Evolutionary conservation across 768 basidiomycete genomes (phyloP).

Genomic region (Termitomyces sp.): DNA sequence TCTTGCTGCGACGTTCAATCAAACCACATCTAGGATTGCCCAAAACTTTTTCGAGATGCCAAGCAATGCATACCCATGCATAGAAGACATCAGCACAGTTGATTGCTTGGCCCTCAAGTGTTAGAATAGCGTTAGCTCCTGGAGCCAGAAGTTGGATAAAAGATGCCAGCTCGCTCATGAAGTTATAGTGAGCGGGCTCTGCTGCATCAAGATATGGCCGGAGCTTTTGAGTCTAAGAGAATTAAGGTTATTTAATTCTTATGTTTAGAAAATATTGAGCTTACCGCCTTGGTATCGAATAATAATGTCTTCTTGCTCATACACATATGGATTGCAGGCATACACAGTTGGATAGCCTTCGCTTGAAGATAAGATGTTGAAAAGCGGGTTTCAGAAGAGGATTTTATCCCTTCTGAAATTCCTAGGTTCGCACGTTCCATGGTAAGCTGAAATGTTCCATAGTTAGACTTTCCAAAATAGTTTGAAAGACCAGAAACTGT

Average conservation of each 20-base stretch:
- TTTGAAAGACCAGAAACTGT: background rate
- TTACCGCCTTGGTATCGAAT: background rate
- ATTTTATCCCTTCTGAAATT: background rate
- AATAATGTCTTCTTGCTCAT: background rate
- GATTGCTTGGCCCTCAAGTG: slow-evolving; percentile 23
- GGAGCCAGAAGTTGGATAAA: background rate
- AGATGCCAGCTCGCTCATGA: background rate
- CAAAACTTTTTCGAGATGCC: background rate
- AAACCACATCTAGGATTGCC: too few relatives aligned
- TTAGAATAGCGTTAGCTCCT: slow-evolving; percentile 19
- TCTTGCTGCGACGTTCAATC: too few relatives aligned
- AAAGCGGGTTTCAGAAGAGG: background rate
- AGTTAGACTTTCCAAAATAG: background rate
- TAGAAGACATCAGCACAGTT: slow-evolving; percentile 7
- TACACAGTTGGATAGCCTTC: background rate
- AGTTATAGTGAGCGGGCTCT: background rate
- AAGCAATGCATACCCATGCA: background rate
- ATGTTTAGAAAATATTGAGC: background rate
- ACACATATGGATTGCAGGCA: background rate
- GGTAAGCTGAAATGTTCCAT: background rate
- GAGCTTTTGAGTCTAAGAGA: background rate
- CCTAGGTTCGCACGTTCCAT: background rate
- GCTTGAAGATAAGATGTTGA: background rate
- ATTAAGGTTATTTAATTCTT: too few relatives aligned
- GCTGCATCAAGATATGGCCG: background rate